Conservation (phyloP, 2,329 filamentous ascomycete species). For the Biscogniauxia mediterranea region DNA sequence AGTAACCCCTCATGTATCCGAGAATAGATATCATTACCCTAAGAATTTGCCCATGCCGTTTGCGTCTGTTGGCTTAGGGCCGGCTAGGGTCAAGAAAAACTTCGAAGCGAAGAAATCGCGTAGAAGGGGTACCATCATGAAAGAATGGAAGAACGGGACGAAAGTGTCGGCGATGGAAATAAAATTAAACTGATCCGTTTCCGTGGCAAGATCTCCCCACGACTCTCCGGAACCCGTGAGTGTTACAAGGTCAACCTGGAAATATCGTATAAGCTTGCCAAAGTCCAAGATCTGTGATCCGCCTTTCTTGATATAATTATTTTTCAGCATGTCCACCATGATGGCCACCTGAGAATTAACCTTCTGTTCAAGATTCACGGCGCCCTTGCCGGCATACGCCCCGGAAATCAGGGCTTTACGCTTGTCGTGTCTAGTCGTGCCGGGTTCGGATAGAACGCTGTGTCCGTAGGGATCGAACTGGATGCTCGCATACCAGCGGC, state of each 20-base stretch:
- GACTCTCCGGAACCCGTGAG: constrained; percentile 22
- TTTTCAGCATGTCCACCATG: constrained; percentile 21
- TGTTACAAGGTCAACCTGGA: constrained; percentile 28
- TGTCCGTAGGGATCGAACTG: constrained; percentile 29
- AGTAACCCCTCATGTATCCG: background rate
- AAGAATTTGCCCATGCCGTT: constrained; percentile 26
- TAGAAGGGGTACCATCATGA: constrained; percentile 24
- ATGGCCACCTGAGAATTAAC: constrained; percentile 24
- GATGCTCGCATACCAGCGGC: constrained; percentile 26
- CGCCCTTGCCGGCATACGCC: constrained; percentile 30
- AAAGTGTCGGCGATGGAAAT: constrained; percentile 20
- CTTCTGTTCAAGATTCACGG: constrained; percentile 25
- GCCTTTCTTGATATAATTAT: constrained; percentile 16
- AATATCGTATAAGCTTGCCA: constrained; percentile 22
- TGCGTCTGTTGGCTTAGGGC: constrained; percentile 23
- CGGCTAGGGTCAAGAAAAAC: constrained; percentile 22
- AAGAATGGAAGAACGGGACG: constrained; percentile 21
- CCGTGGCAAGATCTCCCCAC: constrained; percentile 26
- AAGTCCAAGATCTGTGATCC: constrained; percentile 19
- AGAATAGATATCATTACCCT: constrained; percentile 17
- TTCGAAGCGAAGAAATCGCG: constrained; percentile 22
- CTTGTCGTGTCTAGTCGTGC: constrained; percentile 26
- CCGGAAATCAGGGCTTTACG: constrained; percentile 27
- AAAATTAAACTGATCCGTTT: constrained; percentile 27
- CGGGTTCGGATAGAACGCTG: constrained; percentile 24